A percentile compares a stretch with the other conserved stretches of the same genome.
Evolutionary conservation across 148 eudicot species (phyloP).

Genomic region (Polygonum maritimum): DNA sequence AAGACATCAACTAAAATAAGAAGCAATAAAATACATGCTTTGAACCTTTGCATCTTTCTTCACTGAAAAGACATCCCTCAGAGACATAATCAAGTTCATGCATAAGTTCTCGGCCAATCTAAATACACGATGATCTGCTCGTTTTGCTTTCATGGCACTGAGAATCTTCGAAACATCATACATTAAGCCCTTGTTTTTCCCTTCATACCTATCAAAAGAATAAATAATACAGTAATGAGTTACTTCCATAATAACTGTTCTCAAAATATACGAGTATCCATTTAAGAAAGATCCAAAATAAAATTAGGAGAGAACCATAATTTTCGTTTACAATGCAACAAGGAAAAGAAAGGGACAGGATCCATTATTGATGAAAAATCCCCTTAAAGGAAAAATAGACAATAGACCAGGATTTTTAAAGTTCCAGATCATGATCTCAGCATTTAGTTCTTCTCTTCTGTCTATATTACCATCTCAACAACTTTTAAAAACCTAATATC

Average conservation of each 20-base stretch:
- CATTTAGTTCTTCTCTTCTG: neutral
- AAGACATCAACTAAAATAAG: neutral
- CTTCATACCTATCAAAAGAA: slow-evolving; percentile 58
- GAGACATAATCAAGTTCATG: slow-evolving; percentile 78
- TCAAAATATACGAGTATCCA: neutral
- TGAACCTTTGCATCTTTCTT: slow-evolving; percentile 90
- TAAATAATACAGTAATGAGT: neutral
- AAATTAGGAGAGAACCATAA: neutral
- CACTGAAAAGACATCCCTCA: slow-evolving; percentile 75
- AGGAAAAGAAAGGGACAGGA: neutral
- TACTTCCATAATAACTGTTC: neutral
- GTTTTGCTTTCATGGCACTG: slow-evolving; percentile 76
- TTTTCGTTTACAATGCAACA: neutral
- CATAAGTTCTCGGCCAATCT: slow-evolving; percentile 95
- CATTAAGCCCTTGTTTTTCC: slow-evolving; percentile 87
- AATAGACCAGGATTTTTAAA: neutral
- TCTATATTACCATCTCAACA: neutral
- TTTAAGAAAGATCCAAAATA: neutral
- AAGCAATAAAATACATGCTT: neutral
- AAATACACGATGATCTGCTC: slow-evolving; percentile 89
- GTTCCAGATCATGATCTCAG: neutral
- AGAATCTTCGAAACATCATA: slow-evolving; percentile 87
- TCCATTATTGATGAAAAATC: neutral
- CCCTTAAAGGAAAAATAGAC: neutral
- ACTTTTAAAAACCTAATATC: neutral